Evolutionary conservation across 179 eudicot genomes (phyloP).

Genomic region (Silene vulgaris): DNA sequence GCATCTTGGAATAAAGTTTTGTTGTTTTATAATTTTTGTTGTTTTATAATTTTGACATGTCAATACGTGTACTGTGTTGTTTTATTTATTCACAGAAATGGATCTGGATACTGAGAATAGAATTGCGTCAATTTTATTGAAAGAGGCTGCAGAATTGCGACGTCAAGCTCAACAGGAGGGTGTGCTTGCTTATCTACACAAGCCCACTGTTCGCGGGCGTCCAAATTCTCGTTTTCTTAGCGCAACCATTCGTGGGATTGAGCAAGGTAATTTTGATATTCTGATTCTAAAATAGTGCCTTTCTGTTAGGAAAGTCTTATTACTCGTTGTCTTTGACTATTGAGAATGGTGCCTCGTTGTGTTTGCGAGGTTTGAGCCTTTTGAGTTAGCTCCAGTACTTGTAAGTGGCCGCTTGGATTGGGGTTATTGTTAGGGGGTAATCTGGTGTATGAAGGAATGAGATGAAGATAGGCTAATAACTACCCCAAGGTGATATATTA

Average conservation of each 20-base stretch:
- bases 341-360: too few species aligned
- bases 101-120: conserved; percentile 85
- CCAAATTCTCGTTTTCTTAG: conserved; percentile 91
- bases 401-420: too few species aligned
- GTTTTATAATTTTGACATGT: background rate
- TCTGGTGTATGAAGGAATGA: too few species aligned
- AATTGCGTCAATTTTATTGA: conserved; percentile 71
- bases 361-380: too few species aligned
- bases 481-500: too few species aligned
- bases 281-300: background rate
- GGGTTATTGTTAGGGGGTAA: too few species aligned
- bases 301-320: too few species aligned
- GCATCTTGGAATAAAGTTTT: background rate
- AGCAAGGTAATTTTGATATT: conserved; percentile 49
- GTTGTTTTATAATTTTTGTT: too few species aligned
- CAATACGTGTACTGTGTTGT: background rate
- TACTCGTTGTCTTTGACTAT: too few species aligned
- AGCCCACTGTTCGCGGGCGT: conserved; percentile 62
- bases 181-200: conserved; percentile 64
- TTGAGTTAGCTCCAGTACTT: background rate
- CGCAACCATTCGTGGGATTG: conserved; percentile 82
- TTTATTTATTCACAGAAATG: conserved; percentile 27
- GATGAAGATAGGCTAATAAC: too few species aligned
- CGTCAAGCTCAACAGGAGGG: conserved; percentile 82
- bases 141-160: conserved; percentile 83